Evolutionary conservation across 2,329 filamentous ascomycete genomes (phyloP).

Genomic region (Verticillium zaregamsianum): DNA sequence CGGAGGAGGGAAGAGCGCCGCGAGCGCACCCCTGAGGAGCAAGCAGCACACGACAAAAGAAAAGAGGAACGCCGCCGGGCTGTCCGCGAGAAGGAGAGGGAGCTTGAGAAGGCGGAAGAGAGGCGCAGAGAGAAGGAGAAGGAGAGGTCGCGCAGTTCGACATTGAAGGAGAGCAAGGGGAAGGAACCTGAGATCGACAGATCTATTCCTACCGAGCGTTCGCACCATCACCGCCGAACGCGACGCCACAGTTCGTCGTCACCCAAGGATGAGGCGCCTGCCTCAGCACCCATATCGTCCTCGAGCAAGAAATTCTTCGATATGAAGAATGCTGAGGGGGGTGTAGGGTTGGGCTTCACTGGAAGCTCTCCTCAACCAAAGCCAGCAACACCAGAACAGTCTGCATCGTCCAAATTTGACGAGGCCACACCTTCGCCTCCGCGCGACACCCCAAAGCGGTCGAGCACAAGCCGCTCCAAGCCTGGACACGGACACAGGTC

Average conservation of each 20-base stretch:
- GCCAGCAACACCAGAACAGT: constrained; percentile 6
- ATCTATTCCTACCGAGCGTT: constrained; percentile 3
- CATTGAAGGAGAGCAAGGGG: constrained; percentile 24
- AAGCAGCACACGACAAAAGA: constrained; percentile 44
- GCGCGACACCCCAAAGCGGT: constrained; percentile 26
- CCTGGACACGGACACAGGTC: constrained; percentile 14
- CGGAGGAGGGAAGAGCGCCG: constrained; percentile 44
- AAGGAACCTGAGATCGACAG: constrained; percentile 21
- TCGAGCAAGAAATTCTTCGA: constrained; percentile 38
- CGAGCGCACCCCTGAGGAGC: constrained; percentile 42
- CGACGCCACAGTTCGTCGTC: constrained; percentile 36
- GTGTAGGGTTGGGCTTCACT: constrained; percentile 16
- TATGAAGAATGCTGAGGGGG: constrained; percentile 32
- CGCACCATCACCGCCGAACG: not conserved
- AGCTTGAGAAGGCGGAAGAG: constrained; percentile 11
- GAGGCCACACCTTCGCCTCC: constrained; percentile 12
- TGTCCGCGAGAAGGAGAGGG: constrained; percentile 10
- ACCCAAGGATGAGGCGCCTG: constrained; percentile 22
- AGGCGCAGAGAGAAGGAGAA: constrained; percentile 6
- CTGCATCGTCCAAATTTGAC: not conserved
- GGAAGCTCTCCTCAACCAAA: constrained; percentile 6
- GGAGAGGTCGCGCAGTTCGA: not conserved
- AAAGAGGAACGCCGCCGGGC: constrained; percentile 38
- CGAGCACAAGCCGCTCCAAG: constrained; percentile 21
- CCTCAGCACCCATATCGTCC: constrained; percentile 14